These are phyloP conservation scores for Ascochyta viciae-villosae DNA, from an alignment of 2,329 filamentous ascomycete genomes.

Conservation along the genomic window DNA sequence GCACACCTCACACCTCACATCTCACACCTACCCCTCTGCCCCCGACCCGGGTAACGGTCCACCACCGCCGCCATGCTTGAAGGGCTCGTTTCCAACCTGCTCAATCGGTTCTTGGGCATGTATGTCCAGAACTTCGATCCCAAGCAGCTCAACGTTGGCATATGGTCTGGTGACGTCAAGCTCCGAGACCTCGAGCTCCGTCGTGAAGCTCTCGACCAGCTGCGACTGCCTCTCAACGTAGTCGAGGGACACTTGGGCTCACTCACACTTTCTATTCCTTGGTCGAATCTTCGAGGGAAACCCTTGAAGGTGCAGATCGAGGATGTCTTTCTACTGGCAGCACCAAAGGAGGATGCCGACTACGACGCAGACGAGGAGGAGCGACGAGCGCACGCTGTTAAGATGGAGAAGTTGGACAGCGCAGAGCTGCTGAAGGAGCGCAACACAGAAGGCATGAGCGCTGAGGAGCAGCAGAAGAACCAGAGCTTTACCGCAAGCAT, in stretches of 20 bases:
- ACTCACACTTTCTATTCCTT: slow-evolving; percentile 91
- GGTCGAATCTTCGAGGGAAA: slow-evolving; percentile 94
- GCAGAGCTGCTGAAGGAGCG: slow-evolving; percentile 93
- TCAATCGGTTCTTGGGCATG: slow-evolving; percentile 99
- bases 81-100: slow-evolving; percentile 92
- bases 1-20: slow-evolving; percentile 19
- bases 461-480: slow-evolving; percentile 95
- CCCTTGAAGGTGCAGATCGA: slow-evolving; percentile 95
- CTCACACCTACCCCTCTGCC: slow-evolving; percentile 18
- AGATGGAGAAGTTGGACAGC: slow-evolving; percentile 98
- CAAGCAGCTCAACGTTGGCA: slow-evolving; percentile 95
- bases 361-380: slow-evolving; percentile 95
- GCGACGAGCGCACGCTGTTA: slow-evolving; percentile 82
- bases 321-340: slow-evolving; percentile 94
- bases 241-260: slow-evolving; percentile 92
- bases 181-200: slow-evolving; percentile 90
- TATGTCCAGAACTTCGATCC: slow-evolving; percentile 99
- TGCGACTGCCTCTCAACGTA: slow-evolving; percentile 95
- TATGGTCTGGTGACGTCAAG: slow-evolving; percentile 98
- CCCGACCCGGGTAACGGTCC: slow-evolving; percentile 78
- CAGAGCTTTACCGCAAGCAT: slow-evolving; percentile 97
- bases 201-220: slow-evolving; percentile 93
- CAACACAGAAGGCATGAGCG: slow-evolving; percentile 89
- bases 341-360: slow-evolving; percentile 91
- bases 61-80: slow-evolving; percentile 80